Conservation (phyloP, 208 protist species). For the Leishmania guyanensis region DNA sequence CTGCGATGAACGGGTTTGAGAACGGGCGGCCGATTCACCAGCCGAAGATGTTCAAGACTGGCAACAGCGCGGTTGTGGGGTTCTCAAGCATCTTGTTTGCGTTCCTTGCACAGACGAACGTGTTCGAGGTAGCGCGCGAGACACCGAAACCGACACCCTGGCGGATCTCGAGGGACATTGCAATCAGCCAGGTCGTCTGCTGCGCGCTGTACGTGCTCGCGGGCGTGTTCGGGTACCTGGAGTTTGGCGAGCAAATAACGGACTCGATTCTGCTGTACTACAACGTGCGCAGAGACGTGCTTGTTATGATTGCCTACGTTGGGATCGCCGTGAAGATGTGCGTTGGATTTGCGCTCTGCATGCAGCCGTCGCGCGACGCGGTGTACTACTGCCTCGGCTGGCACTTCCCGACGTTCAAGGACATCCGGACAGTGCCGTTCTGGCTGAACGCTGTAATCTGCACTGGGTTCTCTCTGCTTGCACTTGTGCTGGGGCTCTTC, state of each 20-base stretch:
- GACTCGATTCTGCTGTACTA: conserved; percentile 76
- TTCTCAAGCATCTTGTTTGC: conserved; percentile 86
- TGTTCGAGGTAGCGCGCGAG: conserved; percentile 75
- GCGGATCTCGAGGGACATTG: conserved; percentile 54
- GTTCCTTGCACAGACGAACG: conserved; percentile 83
- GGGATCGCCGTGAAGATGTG: conserved; percentile 79
- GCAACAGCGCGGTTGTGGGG: conserved; percentile 63
- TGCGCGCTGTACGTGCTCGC: conserved; percentile 71
- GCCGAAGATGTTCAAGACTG: conserved; percentile 60
- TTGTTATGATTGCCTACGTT: conserved; percentile 65
- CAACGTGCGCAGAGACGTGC: conserved; percentile 49
- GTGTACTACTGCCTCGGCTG: conserved; percentile 71
- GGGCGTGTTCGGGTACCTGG: conserved; percentile 79
- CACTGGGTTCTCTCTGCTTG: conserved; percentile 57
- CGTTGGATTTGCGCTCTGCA: conserved; percentile 77
- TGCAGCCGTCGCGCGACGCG: conserved; percentile 69
- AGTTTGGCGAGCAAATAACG: conserved; percentile 58
- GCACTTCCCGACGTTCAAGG: conserved; percentile 43
- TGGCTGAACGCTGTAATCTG: conserved; percentile 68
- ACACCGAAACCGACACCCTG: conserved; percentile 43
- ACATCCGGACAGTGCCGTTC: conserved; percentile 52
- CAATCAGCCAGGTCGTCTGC: conserved; percentile 67
- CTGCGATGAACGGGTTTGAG: conserved; percentile 52
- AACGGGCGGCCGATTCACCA: conserved; percentile 56
- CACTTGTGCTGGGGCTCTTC: conserved; percentile 74